Conservation (phyloP, 176 grass and related monocot genomes). For the Pontederia crassipes region DNA sequence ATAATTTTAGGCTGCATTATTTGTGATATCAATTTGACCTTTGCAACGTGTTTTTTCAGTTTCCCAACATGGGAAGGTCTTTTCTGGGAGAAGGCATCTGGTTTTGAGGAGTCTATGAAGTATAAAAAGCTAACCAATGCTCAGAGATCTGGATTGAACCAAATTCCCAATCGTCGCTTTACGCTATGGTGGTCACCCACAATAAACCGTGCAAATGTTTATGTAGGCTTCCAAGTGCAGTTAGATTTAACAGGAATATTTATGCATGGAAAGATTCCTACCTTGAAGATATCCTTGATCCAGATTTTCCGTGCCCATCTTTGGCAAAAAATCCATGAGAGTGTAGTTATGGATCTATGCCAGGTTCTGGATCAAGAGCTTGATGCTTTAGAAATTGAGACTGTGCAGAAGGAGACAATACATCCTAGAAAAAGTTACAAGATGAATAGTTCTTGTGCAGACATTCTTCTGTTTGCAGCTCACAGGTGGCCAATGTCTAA, state of each 20-base stretch:
- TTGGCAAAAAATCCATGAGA: constrained; percentile 99
- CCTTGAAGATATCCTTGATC: constrained; percentile 91
- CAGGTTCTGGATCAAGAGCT: constrained; percentile 97
- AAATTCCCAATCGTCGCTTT: constrained; percentile 97
- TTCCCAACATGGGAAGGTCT: constrained; percentile 99
- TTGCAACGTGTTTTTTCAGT: constrained; percentile 60
- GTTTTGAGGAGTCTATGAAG: constrained; percentile 98
- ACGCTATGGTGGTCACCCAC: constrained; percentile 96
- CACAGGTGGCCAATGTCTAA: constrained; percentile 99
- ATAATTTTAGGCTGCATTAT: too few relatives aligned
- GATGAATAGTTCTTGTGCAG: constrained; percentile 99
- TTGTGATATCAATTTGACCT: constrained; percentile 17
- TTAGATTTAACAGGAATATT: constrained; percentile 84
- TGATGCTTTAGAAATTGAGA: constrained; percentile 95
- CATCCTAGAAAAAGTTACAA: constrained; percentile 99
- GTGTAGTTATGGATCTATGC: constrained; percentile 99
- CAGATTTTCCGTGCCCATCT: constrained; percentile 99
- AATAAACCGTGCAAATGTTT: constrained; percentile 84
- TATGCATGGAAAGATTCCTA: constrained; percentile 98
- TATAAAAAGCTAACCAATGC: constrained; percentile 99
- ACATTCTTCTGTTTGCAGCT: constrained; percentile 92
- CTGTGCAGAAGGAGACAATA: constrained; percentile 98
- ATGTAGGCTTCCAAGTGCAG: constrained; percentile 92
- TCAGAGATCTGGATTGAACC: constrained; percentile 86
- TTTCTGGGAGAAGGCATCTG: constrained; percentile 96